These are phyloP conservation scores for Ligustrum vulgare DNA, from an alignment of 257 asterid genomes.

Conservation along the genomic window DNA sequence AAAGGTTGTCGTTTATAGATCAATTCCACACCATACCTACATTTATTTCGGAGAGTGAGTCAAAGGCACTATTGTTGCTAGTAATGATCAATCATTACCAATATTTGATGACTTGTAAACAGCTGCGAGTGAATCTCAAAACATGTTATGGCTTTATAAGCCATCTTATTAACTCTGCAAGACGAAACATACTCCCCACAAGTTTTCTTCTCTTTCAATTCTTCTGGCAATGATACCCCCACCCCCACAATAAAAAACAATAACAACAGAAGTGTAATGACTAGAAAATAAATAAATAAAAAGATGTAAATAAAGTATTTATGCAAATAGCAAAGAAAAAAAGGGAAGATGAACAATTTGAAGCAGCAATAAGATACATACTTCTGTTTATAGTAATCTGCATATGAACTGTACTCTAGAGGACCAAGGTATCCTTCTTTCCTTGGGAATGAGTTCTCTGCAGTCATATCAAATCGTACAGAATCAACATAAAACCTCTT, in stretches of 20 bases:
- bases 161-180: conserved; percentile 7
- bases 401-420: conserved; percentile 91
- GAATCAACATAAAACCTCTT: conserved; percentile 97
- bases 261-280: neutral
- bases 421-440: conserved; percentile 99
- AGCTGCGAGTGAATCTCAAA: conserved; percentile 23
- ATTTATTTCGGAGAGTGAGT: conserved; percentile 33
- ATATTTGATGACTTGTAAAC: conserved; percentile 23
- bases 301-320: neutral
- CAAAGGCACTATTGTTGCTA: conserved; percentile 38
- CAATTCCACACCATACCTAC: conserved; percentile 92
- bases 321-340: conserved; percentile 15
- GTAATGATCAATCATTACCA: conserved; percentile 28
- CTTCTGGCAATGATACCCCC: neutral
- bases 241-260: neutral
- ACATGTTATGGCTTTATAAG: conserved; percentile 13
- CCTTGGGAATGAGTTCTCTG: conserved; percentile 94
- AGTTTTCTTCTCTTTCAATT: neutral
- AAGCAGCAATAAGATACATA: conserved; percentile 36
- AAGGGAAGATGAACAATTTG: conserved; percentile 19
- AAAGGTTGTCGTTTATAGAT: conserved; percentile 76
- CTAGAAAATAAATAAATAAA: neutral
- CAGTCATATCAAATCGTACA: conserved; percentile 86
- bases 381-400: conserved; percentile 97
- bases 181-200: neutral